Evolutionary conservation across 2,329 filamentous ascomycete species (phyloP).

Genomic region (Aspergillus ibericus): DNA sequence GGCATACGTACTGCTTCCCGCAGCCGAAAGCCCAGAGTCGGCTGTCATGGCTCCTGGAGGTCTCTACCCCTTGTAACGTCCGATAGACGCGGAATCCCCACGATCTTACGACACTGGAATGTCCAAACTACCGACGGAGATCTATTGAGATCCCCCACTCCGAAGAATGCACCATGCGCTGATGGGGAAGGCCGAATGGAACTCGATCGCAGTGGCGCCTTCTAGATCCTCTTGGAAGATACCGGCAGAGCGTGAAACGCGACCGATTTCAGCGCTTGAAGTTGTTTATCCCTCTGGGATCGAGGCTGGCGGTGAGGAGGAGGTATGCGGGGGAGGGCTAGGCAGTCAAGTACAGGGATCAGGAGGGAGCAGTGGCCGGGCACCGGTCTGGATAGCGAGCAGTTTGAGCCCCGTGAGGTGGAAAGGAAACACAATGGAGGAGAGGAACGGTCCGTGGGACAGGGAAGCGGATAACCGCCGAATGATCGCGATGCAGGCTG

Average conservation of each 20-base stretch:
- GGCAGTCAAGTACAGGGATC: background rate
- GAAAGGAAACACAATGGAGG: background rate
- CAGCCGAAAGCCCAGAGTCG: constrained; percentile 50
- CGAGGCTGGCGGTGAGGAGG: constrained; percentile 13
- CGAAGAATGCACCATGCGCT: constrained; percentile 46
- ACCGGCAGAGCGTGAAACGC: background rate
- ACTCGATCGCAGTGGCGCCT: background rate
- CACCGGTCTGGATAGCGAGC: background rate
- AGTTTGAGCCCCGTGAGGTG: background rate
- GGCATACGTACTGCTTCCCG: constrained; percentile 62
- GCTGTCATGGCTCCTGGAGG: constrained; percentile 28
- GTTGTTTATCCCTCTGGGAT: constrained; percentile 6
- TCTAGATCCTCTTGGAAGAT: background rate
- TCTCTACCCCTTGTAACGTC: constrained; percentile 5
- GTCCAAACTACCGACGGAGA: constrained; percentile 41
- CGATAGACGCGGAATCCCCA: constrained; percentile 2
- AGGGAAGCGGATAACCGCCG: constrained; percentile 6
- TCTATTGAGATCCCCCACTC: constrained; percentile 46
- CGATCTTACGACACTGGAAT: constrained; percentile 39
- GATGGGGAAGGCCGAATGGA: constrained; percentile 16
- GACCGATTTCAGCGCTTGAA: background rate
- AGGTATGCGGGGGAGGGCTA: constrained; percentile 6
- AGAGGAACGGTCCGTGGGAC: background rate
- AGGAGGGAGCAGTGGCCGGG: background rate
- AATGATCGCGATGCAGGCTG: constrained; percentile 11